Base-by-base conservation (phyloP, 768 basidiomycete species). In the Xerocomellus dryophilus region DNA sequence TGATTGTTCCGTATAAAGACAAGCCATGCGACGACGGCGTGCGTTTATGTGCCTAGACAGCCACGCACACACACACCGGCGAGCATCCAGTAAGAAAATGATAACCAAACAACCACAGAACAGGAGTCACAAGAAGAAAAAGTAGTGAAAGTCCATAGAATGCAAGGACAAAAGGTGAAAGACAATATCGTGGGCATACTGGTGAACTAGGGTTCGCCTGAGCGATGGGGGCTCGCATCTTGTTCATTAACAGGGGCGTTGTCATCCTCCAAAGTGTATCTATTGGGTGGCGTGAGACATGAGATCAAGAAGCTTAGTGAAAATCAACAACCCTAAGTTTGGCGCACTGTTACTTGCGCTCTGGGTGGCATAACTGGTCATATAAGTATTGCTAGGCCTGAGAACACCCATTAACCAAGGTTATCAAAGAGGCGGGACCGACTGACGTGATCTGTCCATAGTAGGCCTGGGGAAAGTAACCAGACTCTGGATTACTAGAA, bases 31-130 rank as follows among this genome's bases (percentile, higher is more conserved):
- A 63, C 35, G 46, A 25, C 50, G 51, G 48, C 56, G 53, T 67
- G 65, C 53, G 50, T 50, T 56, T 58, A 61, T 61, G 59, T 64
- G 52, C 56, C 61, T 58, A 29, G 48, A 36, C 21, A 50, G 34
- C 21, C 23, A 34, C 10, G 41, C 43, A 47, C 38, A 11, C 34
- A 32, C 44, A 58, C 14, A 25, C 41, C 27, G 17, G 32, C 21
- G 29, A 48, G 39, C 39, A 39, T 43, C 42, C 25, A 53, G 21
- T 27, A 27, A 51, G 32, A 38, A 47, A 50, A 40, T 6, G 31
- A 40, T 25, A 32, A 23, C 38, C 45, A 48, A 41, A 58, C 21
- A 46, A 43, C 12, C 25, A 56, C 8, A 40, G 9, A 44, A 56
- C 14, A 40, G 17, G 15, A 31, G 44, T 52, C 35, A 45, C n/a